A percentile compares a stretch with the other conserved stretches of the same genome.
Conservation (phyloP, 192 early-diverging fungal genomes). For the Linnemannia elongata region DNA sequence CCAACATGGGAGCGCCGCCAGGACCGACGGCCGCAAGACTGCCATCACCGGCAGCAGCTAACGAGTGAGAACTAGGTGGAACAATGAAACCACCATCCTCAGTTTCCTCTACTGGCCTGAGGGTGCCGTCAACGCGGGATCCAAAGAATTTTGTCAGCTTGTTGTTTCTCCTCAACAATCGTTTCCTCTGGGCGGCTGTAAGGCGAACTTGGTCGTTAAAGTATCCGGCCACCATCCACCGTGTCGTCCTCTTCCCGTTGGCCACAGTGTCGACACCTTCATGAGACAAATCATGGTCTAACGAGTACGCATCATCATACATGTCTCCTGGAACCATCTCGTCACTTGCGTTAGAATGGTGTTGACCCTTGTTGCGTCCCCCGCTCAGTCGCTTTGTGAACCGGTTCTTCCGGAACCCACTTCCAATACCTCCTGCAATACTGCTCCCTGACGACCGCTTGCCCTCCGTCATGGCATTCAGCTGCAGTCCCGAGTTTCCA, state of each 20-base stretch:
- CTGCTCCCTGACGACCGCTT: constrained; percentile 1
- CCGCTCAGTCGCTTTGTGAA: constrained; percentile 27
- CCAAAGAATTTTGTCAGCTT: constrained; percentile 57
- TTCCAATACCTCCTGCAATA: background rate
- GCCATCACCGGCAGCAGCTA: background rate
- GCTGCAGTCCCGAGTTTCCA: background rate
- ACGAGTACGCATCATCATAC: background rate
- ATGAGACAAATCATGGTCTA: background rate
- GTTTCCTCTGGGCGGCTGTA: constrained; percentile 44
- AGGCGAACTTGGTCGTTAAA: constrained; percentile 49
- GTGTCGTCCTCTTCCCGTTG: constrained; percentile 33
- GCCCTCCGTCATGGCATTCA: background rate
- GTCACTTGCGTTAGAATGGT: background rate
- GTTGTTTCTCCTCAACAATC: constrained; percentile 48
- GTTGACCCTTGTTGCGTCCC: background rate
- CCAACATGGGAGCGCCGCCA: constrained; percentile 1
- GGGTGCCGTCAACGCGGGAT: constrained; percentile 43
- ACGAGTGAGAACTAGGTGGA: background rate
- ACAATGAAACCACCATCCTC: constrained; percentile 3
- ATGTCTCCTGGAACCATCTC: background rate
- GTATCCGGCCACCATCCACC: constrained; percentile 56
- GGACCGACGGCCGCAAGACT: constrained; percentile 1
- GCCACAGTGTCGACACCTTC: constrained; percentile 25
- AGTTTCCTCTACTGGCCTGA: constrained; percentile 34
- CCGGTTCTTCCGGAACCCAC: background rate